phyloP scores from a whole-genome alignment of 306 rosid genomes.

The Cicer cuneatum region DNA sequence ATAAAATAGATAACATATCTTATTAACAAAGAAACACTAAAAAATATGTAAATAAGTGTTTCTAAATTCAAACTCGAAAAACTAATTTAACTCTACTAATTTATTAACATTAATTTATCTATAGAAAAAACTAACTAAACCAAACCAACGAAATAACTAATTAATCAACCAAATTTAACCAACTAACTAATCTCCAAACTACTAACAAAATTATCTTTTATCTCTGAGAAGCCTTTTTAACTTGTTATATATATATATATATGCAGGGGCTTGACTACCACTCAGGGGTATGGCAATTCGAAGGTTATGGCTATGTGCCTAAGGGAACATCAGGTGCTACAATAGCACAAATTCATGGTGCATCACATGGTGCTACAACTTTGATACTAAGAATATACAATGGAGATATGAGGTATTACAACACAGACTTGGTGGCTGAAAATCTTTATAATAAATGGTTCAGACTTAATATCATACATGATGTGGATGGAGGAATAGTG shows the following conservation, averaged over 20 bases:
- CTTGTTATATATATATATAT: neutral
- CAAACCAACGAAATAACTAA: no score
- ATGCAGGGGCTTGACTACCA: slow-evolving; percentile 53
- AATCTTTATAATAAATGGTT: slow-evolving; percentile 58
- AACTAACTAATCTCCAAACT: no score
- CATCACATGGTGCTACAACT: slow-evolving; percentile 46
- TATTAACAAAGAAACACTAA: no score
- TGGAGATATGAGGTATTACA: slow-evolving; percentile 54
- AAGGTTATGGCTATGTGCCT: slow-evolving; percentile 59
- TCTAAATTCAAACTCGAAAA: no score
- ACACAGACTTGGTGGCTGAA: slow-evolving; percentile 36
- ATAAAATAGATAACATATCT: no score
- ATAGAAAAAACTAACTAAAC: no score
- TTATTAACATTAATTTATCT: no score
- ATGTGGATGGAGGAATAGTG: slow-evolving; percentile 48
- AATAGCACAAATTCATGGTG: slow-evolving; percentile 56
- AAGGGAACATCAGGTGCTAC: slow-evolving; percentile 58
- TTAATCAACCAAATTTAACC: no score
- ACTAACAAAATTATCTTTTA: no score
- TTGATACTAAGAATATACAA: slow-evolving; percentile 48
- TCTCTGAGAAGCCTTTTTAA: neutral
- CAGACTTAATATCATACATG: slow-evolving; percentile 51
- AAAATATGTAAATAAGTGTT: no score
- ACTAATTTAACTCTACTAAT: no score
- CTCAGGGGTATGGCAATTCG: slow-evolving; percentile 63